Evolutionary conservation across 2,329 filamentous ascomycete species (phyloP).

Genomic region (Venturia carpophila): DNA sequence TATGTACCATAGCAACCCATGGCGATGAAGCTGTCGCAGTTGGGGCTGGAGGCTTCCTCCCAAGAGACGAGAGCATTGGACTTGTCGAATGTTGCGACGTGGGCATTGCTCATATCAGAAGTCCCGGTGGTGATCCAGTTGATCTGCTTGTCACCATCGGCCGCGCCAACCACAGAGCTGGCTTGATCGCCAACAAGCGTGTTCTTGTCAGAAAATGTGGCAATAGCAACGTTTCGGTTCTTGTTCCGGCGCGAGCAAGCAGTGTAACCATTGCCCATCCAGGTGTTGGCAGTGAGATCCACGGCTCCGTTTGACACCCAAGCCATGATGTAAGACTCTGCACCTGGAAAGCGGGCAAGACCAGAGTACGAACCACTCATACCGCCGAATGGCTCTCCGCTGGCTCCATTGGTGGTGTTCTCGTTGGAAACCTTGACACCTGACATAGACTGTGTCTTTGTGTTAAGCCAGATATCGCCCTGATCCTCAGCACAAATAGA

Average conservation of each 20-base stretch:
- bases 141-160: conserved; percentile 49
- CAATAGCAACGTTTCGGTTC: conserved; percentile 53
- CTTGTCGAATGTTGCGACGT: conserved; percentile 48
- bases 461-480: conserved; percentile 58
- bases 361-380: conserved; percentile 55
- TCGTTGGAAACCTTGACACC: conserved; percentile 57
- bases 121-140: conserved; percentile 51
- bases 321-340: conserved; percentile 50
- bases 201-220: conserved; percentile 50
- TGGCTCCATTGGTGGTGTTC: conserved; percentile 52
- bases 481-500: conserved; percentile 55
- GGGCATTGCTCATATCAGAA: conserved; percentile 51
- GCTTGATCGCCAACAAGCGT: conserved; percentile 49
- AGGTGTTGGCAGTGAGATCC: conserved; percentile 47
- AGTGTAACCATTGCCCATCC: conserved; percentile 53
- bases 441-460: conserved; percentile 49
- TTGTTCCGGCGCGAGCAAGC: conserved; percentile 46
- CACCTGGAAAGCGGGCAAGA: conserved; percentile 47
- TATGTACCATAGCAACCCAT: conserved; percentile 53
- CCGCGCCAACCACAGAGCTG: conserved; percentile 43
- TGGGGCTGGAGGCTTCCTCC: conserved; percentile 52
- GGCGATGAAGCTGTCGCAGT: conserved; percentile 46
- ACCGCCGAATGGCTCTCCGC: conserved; percentile 53
- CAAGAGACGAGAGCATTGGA: conserved; percentile 49
- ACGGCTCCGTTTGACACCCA: conserved; percentile 56